Conservation (phyloP, 768 basidiomycete species). For the Collybia sordida region DNA sequence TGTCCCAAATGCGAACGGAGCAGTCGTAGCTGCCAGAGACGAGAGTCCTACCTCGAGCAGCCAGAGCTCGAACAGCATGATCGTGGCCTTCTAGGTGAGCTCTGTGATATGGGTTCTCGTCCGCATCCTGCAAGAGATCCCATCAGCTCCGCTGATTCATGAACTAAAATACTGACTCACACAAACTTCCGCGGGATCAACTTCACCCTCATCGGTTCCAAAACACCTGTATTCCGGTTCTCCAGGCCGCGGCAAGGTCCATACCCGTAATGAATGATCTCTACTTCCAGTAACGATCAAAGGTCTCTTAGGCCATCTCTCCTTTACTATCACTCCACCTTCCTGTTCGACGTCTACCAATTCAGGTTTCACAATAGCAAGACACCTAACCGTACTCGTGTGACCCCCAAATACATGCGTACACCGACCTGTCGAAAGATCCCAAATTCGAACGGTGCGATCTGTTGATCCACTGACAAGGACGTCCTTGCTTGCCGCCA, state of each 20-base stretch:
- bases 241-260: slow-evolving; percentile 54
- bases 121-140: slow-evolving; percentile 49
- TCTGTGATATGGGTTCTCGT: slow-evolving; percentile 87
- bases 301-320: slow-evolving; percentile 69
- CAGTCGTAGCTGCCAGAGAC: slow-evolving; percentile 97
- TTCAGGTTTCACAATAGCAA: slow-evolving; percentile 95
- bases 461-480: slow-evolving; percentile 93
- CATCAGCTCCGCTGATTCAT: slow-evolving; percentile 28
- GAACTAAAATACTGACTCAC: slow-evolving; percentile 18
- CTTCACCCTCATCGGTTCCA: slow-evolving; percentile 58
- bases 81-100: slow-evolving; percentile 85
- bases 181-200: slow-evolving; percentile 49
- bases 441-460: slow-evolving; percentile 91
- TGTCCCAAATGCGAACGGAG: slow-evolving; percentile 94
- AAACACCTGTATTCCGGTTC: slow-evolving; percentile 76
- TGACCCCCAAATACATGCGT: slow-evolving; percentile 96
- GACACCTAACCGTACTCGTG: slow-evolving; percentile 93
- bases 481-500: slow-evolving; percentile 85
- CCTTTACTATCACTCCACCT: slow-evolving; percentile 56
- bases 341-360: slow-evolving; percentile 74
- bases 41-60: slow-evolving; percentile 83
- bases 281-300: slow-evolving; percentile 75
- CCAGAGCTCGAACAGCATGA: slow-evolving; percentile 89
- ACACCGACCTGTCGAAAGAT: slow-evolving; percentile 74
- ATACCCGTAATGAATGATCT: slow-evolving; percentile 66